Conservation (phyloP, 2,329 filamentous ascomycete genomes). For the Penicillium sp. region DNA sequence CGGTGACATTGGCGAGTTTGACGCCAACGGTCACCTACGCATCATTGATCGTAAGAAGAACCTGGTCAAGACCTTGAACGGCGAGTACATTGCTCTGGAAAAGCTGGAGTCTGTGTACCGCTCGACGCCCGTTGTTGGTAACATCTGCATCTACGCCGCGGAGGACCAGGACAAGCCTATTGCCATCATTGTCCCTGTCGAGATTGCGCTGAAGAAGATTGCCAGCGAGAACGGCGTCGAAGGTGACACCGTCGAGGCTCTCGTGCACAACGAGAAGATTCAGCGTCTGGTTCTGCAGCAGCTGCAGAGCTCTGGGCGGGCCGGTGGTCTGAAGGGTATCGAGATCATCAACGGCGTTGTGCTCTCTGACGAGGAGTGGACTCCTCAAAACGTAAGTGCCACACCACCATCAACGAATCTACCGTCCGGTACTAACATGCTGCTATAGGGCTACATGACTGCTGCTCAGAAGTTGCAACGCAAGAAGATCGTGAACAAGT, state of each 20-base stretch:
- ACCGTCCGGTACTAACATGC: neutral
- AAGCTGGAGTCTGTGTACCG: conserved; percentile 93
- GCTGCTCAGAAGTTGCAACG: conserved; percentile 74
- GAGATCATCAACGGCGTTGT: conserved; percentile 50
- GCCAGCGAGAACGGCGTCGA: conserved; percentile 62
- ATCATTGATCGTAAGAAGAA: conserved; percentile 99
- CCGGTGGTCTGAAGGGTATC: conserved; percentile 41
- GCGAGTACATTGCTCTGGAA: conserved; percentile 96
- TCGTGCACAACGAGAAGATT: conserved; percentile 57
- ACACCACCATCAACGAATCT: neutral
- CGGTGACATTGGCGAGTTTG: conserved; percentile 91
- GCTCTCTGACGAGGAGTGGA: conserved; percentile 50
- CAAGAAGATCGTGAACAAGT: conserved; percentile 65
- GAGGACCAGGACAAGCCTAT: conserved; percentile 74
- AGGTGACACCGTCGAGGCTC: conserved; percentile 65
- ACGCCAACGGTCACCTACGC: conserved; percentile 73
- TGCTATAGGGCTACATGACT: conserved; percentile 61
- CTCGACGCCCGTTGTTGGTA: conserved; percentile 73
- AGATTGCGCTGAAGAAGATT: conserved; percentile 58
- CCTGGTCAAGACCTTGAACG: conserved; percentile 90
- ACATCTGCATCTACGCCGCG: conserved; percentile 86
- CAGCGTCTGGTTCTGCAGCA: conserved; percentile 45
- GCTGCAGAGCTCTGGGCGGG: conserved; percentile 40
- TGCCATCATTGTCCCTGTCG: conserved; percentile 71
- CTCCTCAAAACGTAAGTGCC: conserved; percentile 43